A percentile compares a stretch with the other conserved stretches of the same genome.
phyloP scores from a whole-genome alignment of 2,329 filamentous ascomycete genomes.

The Xylaria multiplex region DNA sequence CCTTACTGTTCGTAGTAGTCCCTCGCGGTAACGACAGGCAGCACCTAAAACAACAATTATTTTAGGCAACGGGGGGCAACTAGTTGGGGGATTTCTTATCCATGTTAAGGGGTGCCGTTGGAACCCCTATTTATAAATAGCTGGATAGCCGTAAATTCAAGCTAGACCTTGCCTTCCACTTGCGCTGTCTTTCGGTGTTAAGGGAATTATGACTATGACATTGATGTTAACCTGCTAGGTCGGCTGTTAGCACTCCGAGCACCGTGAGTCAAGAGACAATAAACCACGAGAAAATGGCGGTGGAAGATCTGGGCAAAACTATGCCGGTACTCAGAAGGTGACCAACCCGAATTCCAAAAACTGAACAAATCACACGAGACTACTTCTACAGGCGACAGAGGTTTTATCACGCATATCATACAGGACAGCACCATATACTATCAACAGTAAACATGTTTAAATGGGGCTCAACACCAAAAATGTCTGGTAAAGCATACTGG shows the following conservation, averaged over 20 bases:
- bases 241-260: too few species aligned
- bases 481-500: background rate
- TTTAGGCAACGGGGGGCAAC: slow-evolving; percentile 48
- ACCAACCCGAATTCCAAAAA: too few species aligned
- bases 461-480: slow-evolving; percentile 12
- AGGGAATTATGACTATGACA: slow-evolving; percentile 1
- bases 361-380: background rate
- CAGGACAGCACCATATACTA: background rate
- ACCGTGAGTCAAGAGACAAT: too few species aligned
- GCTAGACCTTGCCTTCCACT: slow-evolving; percentile 34
- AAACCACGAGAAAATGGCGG: too few species aligned
- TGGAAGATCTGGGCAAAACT: too few species aligned
- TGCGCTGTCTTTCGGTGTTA: slow-evolving; percentile 5
- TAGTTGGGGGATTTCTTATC: slow-evolving; percentile 50
- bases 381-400: background rate
- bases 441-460: too few species aligned
- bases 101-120: slow-evolving; percentile 46
- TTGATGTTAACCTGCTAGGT: too few species aligned
- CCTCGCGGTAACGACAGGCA: slow-evolving; percentile 34
- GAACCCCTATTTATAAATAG: slow-evolving; percentile 46
- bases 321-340: too few species aligned
- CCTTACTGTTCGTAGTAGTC: slow-evolving; percentile 23
- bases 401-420: background rate
- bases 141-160: slow-evolving; percentile 49
- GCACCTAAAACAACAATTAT: slow-evolving; percentile 28